Conservation (phyloP, 805 yeast genomes). For the Candida yuanshanica region DNA sequence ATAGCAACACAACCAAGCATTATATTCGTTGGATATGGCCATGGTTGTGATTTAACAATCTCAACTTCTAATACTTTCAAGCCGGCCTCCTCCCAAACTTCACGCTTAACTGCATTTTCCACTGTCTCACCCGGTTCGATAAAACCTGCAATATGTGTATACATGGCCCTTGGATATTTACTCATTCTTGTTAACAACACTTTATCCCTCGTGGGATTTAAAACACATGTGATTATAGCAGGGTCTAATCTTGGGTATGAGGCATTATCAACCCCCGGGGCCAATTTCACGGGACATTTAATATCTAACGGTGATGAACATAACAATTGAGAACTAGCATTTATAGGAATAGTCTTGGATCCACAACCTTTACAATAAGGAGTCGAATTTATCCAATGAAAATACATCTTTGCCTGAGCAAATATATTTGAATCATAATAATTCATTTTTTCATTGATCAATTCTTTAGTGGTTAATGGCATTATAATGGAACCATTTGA, state of each 20-base stretch:
- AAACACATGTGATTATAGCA: slow-evolving; percentile 74
- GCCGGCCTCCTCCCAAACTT: slow-evolving; percentile 95
- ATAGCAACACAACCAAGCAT: slow-evolving; percentile 90
- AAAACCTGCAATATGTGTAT: slow-evolving; percentile 89
- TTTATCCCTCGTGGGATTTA: slow-evolving; percentile 54
- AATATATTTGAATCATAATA: slow-evolving; percentile 56
- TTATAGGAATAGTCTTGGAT: slow-evolving; percentile 47
- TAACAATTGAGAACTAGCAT: slow-evolving; percentile 58
- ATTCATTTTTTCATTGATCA: slow-evolving; percentile 17
- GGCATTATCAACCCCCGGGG: slow-evolving; percentile 62
- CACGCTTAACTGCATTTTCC: slow-evolving; percentile 82
- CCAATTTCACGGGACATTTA: slow-evolving; percentile 19
- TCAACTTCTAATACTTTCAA: slow-evolving; percentile 48
- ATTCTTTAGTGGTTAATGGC: slow-evolving; percentile 17
- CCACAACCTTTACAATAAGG: slow-evolving; percentile 89
- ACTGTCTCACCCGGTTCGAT: slow-evolving; percentile 93
- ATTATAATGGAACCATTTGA: slow-evolving; percentile 2
- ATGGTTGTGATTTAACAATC: slow-evolving; percentile 78
- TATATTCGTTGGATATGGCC: slow-evolving; percentile 95
- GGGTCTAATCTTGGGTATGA: slow-evolving; percentile 94
- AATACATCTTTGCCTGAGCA: slow-evolving; percentile 76
- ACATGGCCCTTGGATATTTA: slow-evolving; percentile 51
- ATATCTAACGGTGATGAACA: slow-evolving; percentile 32
- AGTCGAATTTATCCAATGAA: slow-evolving; percentile 79
- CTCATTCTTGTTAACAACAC: slow-evolving; percentile 64